Percentiles rank a stretch among this genome's conserved stretches.
These are phyloP conservation scores for Verticillium klebahnii DNA, from an alignment of 2,329 filamentous ascomycete species.

Conservation along the genomic window DNA sequence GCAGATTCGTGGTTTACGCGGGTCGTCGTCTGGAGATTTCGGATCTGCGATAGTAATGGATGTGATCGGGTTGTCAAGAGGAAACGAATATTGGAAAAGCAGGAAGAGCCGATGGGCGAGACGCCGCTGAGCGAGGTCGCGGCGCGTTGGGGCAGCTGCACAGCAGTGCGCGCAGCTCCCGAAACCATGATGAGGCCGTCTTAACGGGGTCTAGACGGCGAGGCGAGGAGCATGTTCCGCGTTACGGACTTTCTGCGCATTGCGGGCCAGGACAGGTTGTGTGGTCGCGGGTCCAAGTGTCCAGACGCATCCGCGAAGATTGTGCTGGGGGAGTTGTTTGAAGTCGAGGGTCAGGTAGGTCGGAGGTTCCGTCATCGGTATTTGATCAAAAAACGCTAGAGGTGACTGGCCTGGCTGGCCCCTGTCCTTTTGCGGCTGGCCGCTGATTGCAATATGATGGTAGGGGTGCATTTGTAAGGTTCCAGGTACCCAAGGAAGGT, in stretches of 20 bases:
- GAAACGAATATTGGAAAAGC: slow-evolving; percentile 12
- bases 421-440: neutral
- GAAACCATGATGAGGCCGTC: slow-evolving; percentile 38
- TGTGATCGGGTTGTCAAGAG: slow-evolving; percentile 6
- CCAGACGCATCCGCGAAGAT: neutral
- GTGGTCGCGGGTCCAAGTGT: neutral
- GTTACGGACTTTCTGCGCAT: slow-evolving; percentile 1
- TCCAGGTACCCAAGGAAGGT: neutral
- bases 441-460: neutral
- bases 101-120: neutral
- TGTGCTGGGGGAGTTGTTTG: neutral
- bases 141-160: slow-evolving; percentile 42
- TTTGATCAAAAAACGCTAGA: neutral
- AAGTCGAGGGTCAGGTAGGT: neutral
- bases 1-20: neutral
- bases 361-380: neutral
- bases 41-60: slow-evolving; percentile 5
- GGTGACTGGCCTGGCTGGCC: neutral
- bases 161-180: slow-evolving; percentile 42
- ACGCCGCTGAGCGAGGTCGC: slow-evolving; percentile 19
- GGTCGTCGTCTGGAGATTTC: neutral
- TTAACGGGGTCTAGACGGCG: slow-evolving; percentile 2
- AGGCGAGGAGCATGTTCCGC: neutral
- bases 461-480: neutral
- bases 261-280: slow-evolving; percentile 1